These are phyloP conservation scores for Nakazawaea molendinolei DNA, from an alignment of 805 yeast genomes.

Conservation along the genomic window DNA sequence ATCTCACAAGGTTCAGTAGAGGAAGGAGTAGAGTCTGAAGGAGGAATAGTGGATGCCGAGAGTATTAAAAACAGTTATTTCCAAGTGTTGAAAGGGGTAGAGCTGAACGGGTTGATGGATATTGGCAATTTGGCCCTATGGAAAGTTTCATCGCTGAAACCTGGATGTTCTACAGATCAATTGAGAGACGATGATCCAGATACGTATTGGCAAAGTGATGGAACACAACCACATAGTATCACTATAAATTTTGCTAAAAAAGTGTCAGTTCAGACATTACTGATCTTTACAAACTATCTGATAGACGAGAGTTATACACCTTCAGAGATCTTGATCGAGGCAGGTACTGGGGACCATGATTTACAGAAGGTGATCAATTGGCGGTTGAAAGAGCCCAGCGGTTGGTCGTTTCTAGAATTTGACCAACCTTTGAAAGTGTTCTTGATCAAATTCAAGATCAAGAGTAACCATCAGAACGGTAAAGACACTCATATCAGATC, in stretches of 20 bases:
- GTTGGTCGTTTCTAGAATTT: constrained; percentile 69
- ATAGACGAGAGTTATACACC: constrained; percentile 95
- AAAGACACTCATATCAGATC: constrained; percentile 90
- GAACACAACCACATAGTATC: constrained; percentile 77
- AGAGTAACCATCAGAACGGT: constrained; percentile 88
- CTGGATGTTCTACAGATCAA: constrained; percentile 65
- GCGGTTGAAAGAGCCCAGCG: constrained; percentile 58
- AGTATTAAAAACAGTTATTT: constrained; percentile 2
- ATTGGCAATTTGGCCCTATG: constrained; percentile 78
- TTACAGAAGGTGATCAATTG: constrained; percentile 57
- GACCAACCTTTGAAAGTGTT: constrained; percentile 60
- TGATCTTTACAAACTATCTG: constrained; percentile 62
- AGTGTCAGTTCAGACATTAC: constrained; percentile 61
- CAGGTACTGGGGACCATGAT: constrained; percentile 80
- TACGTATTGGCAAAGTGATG: constrained; percentile 93
- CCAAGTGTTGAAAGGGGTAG: constrained; percentile 48
- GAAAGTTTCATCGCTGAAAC: constrained; percentile 72
- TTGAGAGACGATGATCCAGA: constrained; percentile 68
- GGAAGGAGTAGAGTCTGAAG: constrained; percentile 10
- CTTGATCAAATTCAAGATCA: constrained; percentile 51
- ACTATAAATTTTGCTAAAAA: constrained; percentile 75
- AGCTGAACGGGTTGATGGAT: constrained; percentile 56
- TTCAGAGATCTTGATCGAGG: constrained; percentile 49
- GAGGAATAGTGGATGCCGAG: constrained; percentile 13
- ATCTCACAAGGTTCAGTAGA: background rate